Evolutionary conservation across 257 asterid genomes (phyloP).

Genomic region (Solanum paucissectum): DNA sequence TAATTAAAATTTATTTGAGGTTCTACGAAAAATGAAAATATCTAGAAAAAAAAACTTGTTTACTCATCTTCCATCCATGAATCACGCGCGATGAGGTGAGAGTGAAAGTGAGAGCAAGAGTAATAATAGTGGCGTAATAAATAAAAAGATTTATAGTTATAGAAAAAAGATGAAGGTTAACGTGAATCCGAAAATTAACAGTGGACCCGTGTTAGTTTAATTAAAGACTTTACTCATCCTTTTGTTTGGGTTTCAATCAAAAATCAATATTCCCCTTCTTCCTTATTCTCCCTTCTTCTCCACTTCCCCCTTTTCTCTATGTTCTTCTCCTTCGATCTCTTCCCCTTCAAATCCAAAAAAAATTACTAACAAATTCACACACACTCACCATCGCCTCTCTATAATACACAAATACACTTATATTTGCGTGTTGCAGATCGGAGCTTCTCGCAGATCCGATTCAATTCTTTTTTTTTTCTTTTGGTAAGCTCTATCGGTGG

Average conservation of each 20-base stretch:
- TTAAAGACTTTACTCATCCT: background rate
- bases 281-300: background rate
- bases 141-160: background rate
- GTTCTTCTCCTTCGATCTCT: background rate
- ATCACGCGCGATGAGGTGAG: background rate
- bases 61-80: background rate
- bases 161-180: background rate
- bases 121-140: background rate
- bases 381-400: background rate
- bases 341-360: background rate
- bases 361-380: background rate
- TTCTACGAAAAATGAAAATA: too few species aligned
- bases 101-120: background rate
- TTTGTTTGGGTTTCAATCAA: background rate
- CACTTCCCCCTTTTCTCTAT: background rate
- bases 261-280: background rate
- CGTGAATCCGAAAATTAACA: constrained; percentile 2
- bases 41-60: background rate
- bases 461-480: background rate
- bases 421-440: constrained; percentile 26
- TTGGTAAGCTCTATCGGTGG: constrained; percentile 15
- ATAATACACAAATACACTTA: background rate
- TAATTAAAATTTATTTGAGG: background rate
- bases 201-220: background rate
- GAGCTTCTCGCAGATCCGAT: constrained; percentile 32